These are phyloP conservation scores for Omphalotus olearius DNA, from an alignment of 1,284 basidiomycete genomes.

Conservation along the genomic window DNA sequence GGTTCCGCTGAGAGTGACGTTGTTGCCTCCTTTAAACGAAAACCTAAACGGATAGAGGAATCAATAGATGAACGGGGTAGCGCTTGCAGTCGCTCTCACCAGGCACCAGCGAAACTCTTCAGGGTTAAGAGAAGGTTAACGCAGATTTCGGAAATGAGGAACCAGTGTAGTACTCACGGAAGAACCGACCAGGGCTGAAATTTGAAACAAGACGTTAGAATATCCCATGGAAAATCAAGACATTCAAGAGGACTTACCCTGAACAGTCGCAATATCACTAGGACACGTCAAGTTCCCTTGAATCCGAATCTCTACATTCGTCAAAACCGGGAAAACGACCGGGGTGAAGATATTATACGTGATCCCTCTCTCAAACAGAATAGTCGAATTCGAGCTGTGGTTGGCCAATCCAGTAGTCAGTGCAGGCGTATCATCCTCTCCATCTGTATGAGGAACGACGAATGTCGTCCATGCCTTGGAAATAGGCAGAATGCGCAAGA, in stretches of 20 bases:
- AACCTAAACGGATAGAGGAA: conserved; percentile 32
- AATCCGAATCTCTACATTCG: conserved; percentile 52
- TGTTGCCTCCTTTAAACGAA: conserved; percentile 47
- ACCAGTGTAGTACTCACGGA: conserved; percentile 34
- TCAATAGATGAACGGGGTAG: background rate
- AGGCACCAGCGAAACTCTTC: conserved; percentile 44
- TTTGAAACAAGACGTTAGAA: background rate
- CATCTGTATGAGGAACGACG: conserved; percentile 43
- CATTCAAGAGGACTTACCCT: conserved; percentile 30
- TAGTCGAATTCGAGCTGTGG: conserved; percentile 43
- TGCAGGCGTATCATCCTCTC: conserved; percentile 48
- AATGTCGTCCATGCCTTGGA: conserved; percentile 42
- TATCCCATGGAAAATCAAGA: background rate
- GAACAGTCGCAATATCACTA: conserved; percentile 46
- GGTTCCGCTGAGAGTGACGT: conserved; percentile 53
- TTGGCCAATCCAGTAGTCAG: conserved; percentile 35
- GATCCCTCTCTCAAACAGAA: conserved; percentile 49
- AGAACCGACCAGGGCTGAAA: conserved; percentile 35
- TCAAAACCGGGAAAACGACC: conserved; percentile 49
- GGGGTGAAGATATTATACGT: conserved; percentile 59
- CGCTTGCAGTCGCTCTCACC: conserved; percentile 28
- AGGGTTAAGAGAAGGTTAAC: background rate
- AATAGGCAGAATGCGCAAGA: background rate
- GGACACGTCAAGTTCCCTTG: conserved; percentile 59
- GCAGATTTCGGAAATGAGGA: background rate